Conservation (phyloP, 2,329 filamentous ascomycete genomes). For the Podosphaera xanthii region DNA sequence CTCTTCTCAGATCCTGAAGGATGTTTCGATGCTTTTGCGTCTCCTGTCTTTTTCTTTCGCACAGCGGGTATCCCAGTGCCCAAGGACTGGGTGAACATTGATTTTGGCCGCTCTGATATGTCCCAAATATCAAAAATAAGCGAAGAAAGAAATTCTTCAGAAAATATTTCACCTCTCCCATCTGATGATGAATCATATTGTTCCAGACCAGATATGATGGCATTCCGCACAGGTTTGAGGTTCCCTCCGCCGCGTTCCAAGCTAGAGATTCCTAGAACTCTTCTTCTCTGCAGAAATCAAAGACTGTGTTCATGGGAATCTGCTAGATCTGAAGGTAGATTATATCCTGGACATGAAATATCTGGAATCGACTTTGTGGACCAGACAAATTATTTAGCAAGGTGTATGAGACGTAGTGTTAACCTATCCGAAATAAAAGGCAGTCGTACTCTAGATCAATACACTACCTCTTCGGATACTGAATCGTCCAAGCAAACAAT, state of each 20-base stretch:
- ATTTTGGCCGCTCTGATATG: not conserved
- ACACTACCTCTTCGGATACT: not conserved
- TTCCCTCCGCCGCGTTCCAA: slow-evolving; percentile 10
- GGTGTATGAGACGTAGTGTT: slow-evolving; percentile 11
- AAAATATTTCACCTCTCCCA: not conserved
- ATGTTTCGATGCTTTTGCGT: slow-evolving; percentile 37
- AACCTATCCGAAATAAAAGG: slow-evolving; percentile 3
- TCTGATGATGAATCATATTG: not conserved
- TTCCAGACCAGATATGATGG: not conserved
- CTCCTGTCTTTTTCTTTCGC: slow-evolving; percentile 34
- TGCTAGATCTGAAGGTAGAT: too few relatives aligned
- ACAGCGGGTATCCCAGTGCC: slow-evolving; percentile 20
- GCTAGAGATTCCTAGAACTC: slow-evolving; percentile 9
- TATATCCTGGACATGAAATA: not conserved
- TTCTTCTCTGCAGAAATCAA: slow-evolving; percentile 7
- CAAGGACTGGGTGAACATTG: slow-evolving; percentile 5
- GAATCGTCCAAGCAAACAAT: not conserved
- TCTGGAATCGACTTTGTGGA: not conserved
- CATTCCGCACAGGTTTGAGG: slow-evolving; percentile 6
- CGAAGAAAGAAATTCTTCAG: not conserved
- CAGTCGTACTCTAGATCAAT: not conserved
- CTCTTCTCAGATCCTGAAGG: slow-evolving; percentile 27
- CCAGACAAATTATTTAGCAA: slow-evolving; percentile 11
- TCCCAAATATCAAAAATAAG: not conserved
- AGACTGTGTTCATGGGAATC: not conserved